Percentiles rank a stretch among this genome's conserved stretches.
phyloP scores from a whole-genome alignment of 257 asterid species.

The Catharanthus roseus region DNA sequence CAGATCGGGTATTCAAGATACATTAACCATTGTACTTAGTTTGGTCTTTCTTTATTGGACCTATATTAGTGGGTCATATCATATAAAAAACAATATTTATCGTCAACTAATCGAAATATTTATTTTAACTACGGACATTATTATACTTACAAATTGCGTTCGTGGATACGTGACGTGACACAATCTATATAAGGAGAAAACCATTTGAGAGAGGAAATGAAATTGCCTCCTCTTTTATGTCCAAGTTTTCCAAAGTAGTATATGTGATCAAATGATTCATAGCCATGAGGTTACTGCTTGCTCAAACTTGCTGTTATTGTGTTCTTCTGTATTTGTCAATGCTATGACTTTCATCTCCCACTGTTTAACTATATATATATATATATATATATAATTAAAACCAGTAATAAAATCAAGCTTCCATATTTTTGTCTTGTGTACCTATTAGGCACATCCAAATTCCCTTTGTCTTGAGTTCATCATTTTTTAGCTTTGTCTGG shows the following conservation, averaged over 20 bases:
- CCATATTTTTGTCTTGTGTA: background rate
- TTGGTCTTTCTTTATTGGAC: no score
- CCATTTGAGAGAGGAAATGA: background rate
- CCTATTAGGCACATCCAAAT: background rate
- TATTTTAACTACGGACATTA: no score
- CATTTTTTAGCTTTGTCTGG: no score
- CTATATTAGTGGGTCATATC: no score
- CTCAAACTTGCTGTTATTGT: background rate
- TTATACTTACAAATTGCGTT: no score
- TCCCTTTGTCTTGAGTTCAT: background rate
- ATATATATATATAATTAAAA: no score
- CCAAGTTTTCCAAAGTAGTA: conserved; percentile 3
- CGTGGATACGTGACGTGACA: no score
- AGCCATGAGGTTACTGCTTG: background rate
- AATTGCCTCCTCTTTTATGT: conserved; percentile 12
- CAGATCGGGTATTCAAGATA: no score
- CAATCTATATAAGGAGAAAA: conserved; percentile 2
- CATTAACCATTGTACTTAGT: no score
- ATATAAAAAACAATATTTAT: no score
- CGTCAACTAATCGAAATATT: no score
- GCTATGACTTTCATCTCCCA: background rate
- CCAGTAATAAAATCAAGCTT: background rate
- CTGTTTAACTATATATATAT: background rate
- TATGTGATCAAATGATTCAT: conserved; percentile 1
- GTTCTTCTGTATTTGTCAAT: conserved; percentile 4